Base-by-base conservation (phyloP, 1,139 yeast genomes). In the Scheffersomyces cryptocercus region DNA sequence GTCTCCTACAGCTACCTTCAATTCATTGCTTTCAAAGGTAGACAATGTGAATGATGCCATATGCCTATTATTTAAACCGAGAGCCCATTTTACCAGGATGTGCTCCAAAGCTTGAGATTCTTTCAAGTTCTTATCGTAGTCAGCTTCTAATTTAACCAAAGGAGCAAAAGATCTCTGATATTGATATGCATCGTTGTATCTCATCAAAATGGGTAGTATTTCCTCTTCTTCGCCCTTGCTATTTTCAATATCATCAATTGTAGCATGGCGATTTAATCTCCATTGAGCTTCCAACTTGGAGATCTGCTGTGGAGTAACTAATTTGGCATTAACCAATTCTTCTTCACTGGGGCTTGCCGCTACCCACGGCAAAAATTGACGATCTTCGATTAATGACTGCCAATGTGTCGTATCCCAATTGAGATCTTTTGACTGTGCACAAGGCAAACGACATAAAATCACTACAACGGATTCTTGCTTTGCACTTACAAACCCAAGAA, bases 351-450 rank as follows among this genome's bases (percentile, higher is more conserved):
- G 96, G 3, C 51, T 51, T 1, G 82, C 70, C 0, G 89, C 93
- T 15, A 91, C 79, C 97, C 97, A 91, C 1, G 88, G 71, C 46
- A 90, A 70, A 52, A 91, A 80, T 49, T 82, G 84, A 34, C 95
- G 74, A 51, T 88, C 86, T 50, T 86, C 95, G 46, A 91, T 88
- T 46, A 91, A 68, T 0, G 97, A 80, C 56, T 85, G 90, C 98
- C 98, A 91, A 50, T 86, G 87, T 33, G 77, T 78, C 1, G 95
- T 84, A 58, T 89, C 96, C 97, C 97, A 91, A 54, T 84, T 82
- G 9, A 74, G 64, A 57, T 87, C 88, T 51, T 82, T 82, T 3
- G 81, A 69, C 56, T 84, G 89, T 0, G 97, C 89, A 65, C 97
- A 91, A 0, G 97, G 97, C 46, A 88, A 74, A 45, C 98, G 81